These are phyloP conservation scores for Claviceps monticola DNA, from an alignment of 2,329 filamentous ascomycete species.

Conservation along the genomic window DNA sequence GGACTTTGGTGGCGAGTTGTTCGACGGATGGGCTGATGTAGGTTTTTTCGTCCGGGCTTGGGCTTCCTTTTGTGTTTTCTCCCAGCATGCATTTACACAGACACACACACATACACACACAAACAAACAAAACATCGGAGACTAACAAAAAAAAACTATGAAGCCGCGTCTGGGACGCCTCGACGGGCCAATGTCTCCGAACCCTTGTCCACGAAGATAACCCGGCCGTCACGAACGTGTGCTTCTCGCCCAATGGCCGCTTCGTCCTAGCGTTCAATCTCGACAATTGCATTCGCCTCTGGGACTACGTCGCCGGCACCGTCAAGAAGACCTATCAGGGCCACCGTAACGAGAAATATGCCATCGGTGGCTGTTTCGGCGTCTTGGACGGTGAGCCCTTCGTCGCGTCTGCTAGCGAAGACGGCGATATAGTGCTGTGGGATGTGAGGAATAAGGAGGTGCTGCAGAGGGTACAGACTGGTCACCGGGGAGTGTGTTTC, in stretches of 20 bases:
- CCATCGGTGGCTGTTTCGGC: slow-evolving; percentile 74
- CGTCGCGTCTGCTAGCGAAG: slow-evolving; percentile 73
- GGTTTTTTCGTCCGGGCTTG: slow-evolving; percentile 17
- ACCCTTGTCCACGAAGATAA: slow-evolving; percentile 96
- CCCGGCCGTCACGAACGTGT: slow-evolving; percentile 73
- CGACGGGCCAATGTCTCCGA: slow-evolving; percentile 84
- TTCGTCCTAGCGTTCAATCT: slow-evolving; percentile 86
- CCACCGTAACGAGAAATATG: slow-evolving; percentile 71
- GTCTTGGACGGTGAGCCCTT: slow-evolving; percentile 39
- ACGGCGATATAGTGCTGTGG: slow-evolving; percentile 77
- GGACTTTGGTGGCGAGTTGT: slow-evolving; percentile 83
- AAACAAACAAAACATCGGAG: neutral
- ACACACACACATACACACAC: neutral
- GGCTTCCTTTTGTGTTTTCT: neutral
- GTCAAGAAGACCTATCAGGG: slow-evolving; percentile 97
- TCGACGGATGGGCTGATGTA: slow-evolving; percentile 81
- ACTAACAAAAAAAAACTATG: neutral
- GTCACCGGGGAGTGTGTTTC: slow-evolving; percentile 45
- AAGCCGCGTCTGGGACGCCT: slow-evolving; percentile 87
- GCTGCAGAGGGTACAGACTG: slow-evolving; percentile 46
- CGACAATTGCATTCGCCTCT: slow-evolving; percentile 79
- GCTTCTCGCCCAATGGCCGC: slow-evolving; percentile 87
- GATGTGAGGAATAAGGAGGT: slow-evolving; percentile 77
- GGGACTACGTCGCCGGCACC: slow-evolving; percentile 85
- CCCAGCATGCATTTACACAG: neutral